Percentiles rank a stretch among this genome's conserved stretches.
Conservation (phyloP, 108 stramenopile genomes). For the Mediolabrus comicus region DNA sequence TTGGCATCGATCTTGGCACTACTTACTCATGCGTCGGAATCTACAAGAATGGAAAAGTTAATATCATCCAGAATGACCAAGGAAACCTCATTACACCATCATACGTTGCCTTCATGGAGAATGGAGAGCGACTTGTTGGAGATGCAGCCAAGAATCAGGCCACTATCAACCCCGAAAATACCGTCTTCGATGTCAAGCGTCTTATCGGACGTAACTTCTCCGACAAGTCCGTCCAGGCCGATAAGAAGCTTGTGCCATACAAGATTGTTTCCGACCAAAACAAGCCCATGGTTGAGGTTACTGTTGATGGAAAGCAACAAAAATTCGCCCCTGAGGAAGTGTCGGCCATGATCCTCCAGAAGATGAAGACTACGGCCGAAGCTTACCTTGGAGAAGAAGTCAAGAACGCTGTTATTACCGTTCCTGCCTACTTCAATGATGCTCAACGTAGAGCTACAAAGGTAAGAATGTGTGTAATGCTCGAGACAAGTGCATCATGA, state of each 20-base stretch:
- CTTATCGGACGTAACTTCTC: constrained; percentile 70
- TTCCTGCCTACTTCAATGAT: constrained; percentile 92
- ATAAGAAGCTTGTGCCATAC: constrained; percentile 84
- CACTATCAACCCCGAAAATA: constrained; percentile 74
- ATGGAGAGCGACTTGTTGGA: constrained; percentile 72
- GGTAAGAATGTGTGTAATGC: neutral
- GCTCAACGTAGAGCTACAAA: constrained; percentile 89
- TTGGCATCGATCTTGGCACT: constrained; percentile 28
- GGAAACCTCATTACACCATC: constrained; percentile 82
- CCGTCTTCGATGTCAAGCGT: constrained; percentile 85
- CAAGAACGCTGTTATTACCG: constrained; percentile 79
- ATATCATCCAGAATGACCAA: constrained; percentile 85
- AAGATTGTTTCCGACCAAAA: constrained; percentile 69
- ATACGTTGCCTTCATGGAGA: constrained; percentile 70
- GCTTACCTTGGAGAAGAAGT: constrained; percentile 68
- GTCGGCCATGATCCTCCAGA: constrained; percentile 74
- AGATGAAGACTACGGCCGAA: constrained; percentile 81
- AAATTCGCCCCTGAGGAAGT: constrained; percentile 78
- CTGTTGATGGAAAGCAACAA: constrained; percentile 56
- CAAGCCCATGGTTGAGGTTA: constrained; percentile 87
- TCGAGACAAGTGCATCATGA: neutral
- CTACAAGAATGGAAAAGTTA: constrained; percentile 69
- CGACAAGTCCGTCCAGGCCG: constrained; percentile 76
- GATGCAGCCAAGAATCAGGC: constrained; percentile 83
- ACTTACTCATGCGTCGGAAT: constrained; percentile 82